phyloP scores from a whole-genome alignment of 2,329 filamentous ascomycete species.

The Tolypocladium ophioglossoides region DNA sequence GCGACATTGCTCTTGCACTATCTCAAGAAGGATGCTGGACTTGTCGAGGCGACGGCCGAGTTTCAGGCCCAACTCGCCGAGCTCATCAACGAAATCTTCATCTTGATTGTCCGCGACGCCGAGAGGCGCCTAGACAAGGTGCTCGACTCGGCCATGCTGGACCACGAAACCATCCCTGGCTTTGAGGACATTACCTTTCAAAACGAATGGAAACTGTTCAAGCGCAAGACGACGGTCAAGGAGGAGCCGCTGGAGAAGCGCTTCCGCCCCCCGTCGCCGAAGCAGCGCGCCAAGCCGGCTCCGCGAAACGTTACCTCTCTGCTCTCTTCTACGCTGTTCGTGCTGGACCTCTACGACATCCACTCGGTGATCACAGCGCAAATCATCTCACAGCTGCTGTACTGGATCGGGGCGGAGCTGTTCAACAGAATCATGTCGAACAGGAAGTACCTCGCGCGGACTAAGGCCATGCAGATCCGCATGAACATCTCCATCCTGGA shows the following conservation, averaged over 20 bases:
- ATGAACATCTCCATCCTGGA: conserved; percentile 96
- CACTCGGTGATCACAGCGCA: conserved; percentile 94
- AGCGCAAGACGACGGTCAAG: conserved; percentile 80
- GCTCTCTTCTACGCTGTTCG: conserved; percentile 90
- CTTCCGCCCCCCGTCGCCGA: conserved; percentile 85
- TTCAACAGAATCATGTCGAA: conserved; percentile 99
- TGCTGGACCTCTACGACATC: conserved; percentile 96
- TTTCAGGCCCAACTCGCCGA: conserved; percentile 92
- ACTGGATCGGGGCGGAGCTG: conserved; percentile 91
- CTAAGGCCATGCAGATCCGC: conserved; percentile 98
- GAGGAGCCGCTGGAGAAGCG: conserved; percentile 84
- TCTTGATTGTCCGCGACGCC: conserved; percentile 91
- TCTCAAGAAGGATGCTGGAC: conserved; percentile 81
- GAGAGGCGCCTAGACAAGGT: conserved; percentile 95
- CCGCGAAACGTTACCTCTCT: conserved; percentile 93
- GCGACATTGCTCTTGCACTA: conserved; percentile 93
- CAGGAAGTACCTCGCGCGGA: conserved; percentile 84
- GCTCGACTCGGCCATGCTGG: conserved; percentile 84
- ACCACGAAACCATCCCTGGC: conserved; percentile 95
- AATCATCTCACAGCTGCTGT: conserved; percentile 83
- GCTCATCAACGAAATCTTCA: conserved; percentile 96
- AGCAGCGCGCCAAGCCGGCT: conserved; percentile 81
- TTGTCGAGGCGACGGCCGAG: conserved; percentile 70
- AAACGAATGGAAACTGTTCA: conserved; percentile 97
- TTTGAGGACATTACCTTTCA: conserved; percentile 96